Conservation (phyloP, 345 rosid genomes). For the Rhizophora mangle region DNA sequence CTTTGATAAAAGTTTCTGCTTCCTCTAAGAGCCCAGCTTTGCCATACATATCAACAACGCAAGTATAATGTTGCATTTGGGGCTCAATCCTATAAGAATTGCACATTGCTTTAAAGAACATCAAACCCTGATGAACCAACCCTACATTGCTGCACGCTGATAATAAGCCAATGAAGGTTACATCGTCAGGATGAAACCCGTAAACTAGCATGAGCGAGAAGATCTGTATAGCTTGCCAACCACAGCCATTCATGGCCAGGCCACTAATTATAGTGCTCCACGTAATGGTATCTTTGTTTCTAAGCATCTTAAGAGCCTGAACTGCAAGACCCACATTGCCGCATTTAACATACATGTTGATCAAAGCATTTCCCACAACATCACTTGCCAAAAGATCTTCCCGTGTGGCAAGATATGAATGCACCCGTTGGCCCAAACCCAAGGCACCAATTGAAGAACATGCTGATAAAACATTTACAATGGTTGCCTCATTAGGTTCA, state of each 20-base stretch:
- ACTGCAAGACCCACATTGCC: not conserved
- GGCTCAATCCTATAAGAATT: too few relatives aligned
- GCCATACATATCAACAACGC: conserved; percentile 23
- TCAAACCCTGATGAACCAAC: not conserved
- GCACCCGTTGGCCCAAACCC: too few relatives aligned
- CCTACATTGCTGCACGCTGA: not conserved
- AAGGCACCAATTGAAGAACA: too few relatives aligned
- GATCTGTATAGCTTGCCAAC: not conserved
- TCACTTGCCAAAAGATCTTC: too few relatives aligned
- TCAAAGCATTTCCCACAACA: not conserved
- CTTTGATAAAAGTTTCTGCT: conserved; percentile 33
- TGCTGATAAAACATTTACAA: too few relatives aligned
- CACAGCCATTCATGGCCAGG: not conserved
- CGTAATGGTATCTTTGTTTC: not conserved
- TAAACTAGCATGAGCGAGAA: not conserved
- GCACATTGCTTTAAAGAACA: not conserved
- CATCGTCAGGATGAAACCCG: not conserved
- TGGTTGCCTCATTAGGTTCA: too few relatives aligned
- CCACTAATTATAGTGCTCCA: too few relatives aligned
- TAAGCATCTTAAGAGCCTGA: not conserved
- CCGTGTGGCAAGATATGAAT: too few relatives aligned
- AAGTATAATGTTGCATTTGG: too few relatives aligned
- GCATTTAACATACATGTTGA: not conserved
- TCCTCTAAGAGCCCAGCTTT: conserved; percentile 30
- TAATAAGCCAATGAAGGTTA: not conserved